Evolutionary conservation across 371 early-diverging fungal species (phyloP), one percentile per base, ranked within the genome.

Genomic region (Actinomortierella ambigua): DNA sequence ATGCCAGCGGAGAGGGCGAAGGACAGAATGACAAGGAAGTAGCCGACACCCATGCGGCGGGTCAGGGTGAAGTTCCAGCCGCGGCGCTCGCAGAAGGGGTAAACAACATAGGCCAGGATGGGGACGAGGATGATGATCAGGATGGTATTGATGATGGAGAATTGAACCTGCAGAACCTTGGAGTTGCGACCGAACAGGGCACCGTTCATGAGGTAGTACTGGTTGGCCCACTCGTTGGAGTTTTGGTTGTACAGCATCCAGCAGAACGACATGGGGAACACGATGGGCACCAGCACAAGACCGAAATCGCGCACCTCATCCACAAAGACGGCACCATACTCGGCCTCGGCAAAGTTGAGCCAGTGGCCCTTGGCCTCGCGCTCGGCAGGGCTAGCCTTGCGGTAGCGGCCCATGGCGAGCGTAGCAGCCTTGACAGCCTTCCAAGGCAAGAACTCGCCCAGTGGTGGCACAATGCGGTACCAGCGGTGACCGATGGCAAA

Each of bases 241-340:
- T 79, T 77, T 63, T 87, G 88, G 68, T 84, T 82, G 70, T 81
- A 87, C 18, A 76, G 77, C 79, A 84, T 81, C 85, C 83, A 85
- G 81, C 82, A 84, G 75, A 84, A 68, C 4, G 75, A 65, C 47
- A 79, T 68, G 15, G 84, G 88, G 20, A 79, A 27, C 26, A 84
- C 54, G 24, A 77, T 70, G 11, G 70, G 70, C 42, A 76, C 54
- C 23, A 84, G 55, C 29, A 82, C 77, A 23, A 76, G 69, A 50
- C 69, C 65, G 47, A 85, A 61, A 52, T 81, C 82, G 50, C 78
- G 64, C 28, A 77, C 63, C 56, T 84, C 87, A 42, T 70, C 65
- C 23, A 80, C 68, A 39, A 82, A 62, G 48, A 71, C 75, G 61
- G 77, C 69, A 43, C 78, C 76, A 53, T 65, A 64, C 51, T 65